phyloP scores from a whole-genome alignment of 257 asterid species.

The Solanum peruvianum region DNA sequence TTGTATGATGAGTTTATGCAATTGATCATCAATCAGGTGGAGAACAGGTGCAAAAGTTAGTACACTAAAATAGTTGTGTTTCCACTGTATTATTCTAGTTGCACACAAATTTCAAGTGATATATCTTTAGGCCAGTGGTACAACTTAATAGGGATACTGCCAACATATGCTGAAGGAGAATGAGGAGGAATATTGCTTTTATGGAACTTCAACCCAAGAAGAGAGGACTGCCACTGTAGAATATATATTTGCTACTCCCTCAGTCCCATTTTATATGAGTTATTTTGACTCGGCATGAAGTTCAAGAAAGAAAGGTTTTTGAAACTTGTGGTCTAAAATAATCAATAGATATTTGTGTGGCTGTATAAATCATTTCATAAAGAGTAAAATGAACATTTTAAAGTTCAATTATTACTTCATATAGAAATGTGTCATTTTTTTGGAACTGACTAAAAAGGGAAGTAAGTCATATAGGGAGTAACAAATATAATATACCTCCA shows the following conservation, averaged over 20 bases:
- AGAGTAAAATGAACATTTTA: too few relatives aligned
- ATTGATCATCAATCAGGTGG: not conserved
- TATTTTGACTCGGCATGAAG: not conserved
- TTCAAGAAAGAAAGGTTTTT: too few relatives aligned
- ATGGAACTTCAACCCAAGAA: not conserved
- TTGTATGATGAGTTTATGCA: not conserved
- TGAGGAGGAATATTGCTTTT: not conserved
- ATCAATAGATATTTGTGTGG: not conserved
- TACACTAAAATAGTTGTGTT: not conserved
- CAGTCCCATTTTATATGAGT: too few relatives aligned
- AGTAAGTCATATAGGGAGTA: not conserved
- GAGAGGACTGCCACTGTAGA: not conserved
- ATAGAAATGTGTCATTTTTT: not conserved
- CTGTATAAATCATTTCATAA: not conserved
- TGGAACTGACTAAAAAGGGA: not conserved
- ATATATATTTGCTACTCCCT: not conserved
- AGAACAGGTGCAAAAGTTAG: not conserved
- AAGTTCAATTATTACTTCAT: too few relatives aligned
- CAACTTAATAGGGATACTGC: not conserved
- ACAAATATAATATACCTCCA: constrained; percentile 40
- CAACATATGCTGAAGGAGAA: not conserved
- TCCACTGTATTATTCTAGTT: not conserved
- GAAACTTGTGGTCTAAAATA: not conserved
- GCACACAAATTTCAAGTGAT: not conserved
- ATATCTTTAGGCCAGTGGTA: not conserved